These are phyloP conservation scores for Populus simonii DNA, from an alignment of 345 rosid genomes.

Conservation along the genomic window DNA sequence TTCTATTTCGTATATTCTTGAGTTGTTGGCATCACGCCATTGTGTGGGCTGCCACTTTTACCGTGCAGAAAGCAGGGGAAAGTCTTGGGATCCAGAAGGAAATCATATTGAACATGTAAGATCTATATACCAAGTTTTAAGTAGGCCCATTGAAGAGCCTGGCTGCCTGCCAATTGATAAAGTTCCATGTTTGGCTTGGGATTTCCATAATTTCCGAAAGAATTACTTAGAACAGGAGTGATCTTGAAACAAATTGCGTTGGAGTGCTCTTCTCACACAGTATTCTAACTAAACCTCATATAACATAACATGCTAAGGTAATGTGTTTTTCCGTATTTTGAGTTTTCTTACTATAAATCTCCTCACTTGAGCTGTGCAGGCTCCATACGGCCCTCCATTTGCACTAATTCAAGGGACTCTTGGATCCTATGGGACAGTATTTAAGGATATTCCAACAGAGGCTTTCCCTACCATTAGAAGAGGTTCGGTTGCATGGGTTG, in stretches of 20 bases:
- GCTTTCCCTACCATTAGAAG: slow-evolving; percentile 60
- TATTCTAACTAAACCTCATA: neutral
- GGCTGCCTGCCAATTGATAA: neutral
- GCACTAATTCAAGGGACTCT: slow-evolving; percentile 85
- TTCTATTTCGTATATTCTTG: slow-evolving; percentile 75
- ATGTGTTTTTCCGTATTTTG: neutral
- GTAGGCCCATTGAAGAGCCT: neutral
- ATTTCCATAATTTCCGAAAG: neutral
- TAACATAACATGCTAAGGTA: neutral
- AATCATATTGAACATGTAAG: slow-evolving; percentile 68
- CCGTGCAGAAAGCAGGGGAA: slow-evolving; percentile 79
- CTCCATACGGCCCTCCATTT: slow-evolving; percentile 81
- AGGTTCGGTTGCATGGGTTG: slow-evolving; percentile 86
- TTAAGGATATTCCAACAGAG: slow-evolving; percentile 53
- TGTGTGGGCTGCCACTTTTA: slow-evolving; percentile 85
- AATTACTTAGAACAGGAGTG: neutral
- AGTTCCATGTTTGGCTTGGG: neutral
- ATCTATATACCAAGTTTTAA: neutral
- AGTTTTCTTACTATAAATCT: neutral
- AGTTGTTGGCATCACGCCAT: slow-evolving; percentile 58
- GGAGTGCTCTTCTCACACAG: too few relatives aligned
- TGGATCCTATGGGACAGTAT: slow-evolving; percentile 55
- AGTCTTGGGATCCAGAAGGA: slow-evolving; percentile 74
- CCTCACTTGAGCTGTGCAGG: slow-evolving; percentile 39
- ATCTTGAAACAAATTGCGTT: neutral